Evolutionary conservation across 2,329 filamentous ascomycete genomes (phyloP).

Genomic region (Fusarium solani-melongenae): DNA sequence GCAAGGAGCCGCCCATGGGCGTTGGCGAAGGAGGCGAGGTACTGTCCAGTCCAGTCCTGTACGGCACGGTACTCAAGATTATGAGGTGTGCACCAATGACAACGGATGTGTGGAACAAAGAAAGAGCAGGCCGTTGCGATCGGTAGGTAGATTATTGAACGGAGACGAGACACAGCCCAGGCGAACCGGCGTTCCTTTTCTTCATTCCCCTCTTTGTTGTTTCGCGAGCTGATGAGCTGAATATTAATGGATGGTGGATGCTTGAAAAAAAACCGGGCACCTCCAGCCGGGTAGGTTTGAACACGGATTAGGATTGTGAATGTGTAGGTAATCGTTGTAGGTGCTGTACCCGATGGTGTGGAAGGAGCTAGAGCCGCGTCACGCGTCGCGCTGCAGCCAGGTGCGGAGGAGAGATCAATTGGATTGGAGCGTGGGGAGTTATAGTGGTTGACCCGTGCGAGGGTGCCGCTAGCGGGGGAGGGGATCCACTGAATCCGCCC

Average conservation of each 20-base stretch:
- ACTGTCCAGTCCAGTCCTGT: background rate
- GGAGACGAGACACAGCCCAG: background rate
- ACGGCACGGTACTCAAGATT: background rate
- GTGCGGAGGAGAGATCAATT: background rate
- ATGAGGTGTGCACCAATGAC: background rate
- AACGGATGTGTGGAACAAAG: background rate
- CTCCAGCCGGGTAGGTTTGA: background rate
- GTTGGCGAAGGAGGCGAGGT: background rate
- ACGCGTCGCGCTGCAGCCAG: constrained; percentile 21
- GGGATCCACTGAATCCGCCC: background rate
- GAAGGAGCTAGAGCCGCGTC: constrained; percentile 34
- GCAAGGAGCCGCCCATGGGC: constrained; percentile 24
- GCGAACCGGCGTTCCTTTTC: background rate
- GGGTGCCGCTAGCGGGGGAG: background rate
- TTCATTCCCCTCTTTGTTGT: background rate
- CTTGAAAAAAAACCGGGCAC: background rate
- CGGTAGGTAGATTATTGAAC: background rate
- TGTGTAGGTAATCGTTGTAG: background rate
- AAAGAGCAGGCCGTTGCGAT: background rate
- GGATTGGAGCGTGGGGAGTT: constrained; percentile 7
- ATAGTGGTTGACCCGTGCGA: background rate
- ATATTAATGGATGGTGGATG: background rate
- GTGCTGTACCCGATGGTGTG: constrained; percentile 17
- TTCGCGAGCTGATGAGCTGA: background rate
- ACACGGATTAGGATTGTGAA: background rate